A percentile compares a stretch with the other conserved stretches of the same genome.
Evolutionary conservation across 768 basidiomycete genomes (phyloP).

Genomic region (Leccinellum rugosiceps): DNA sequence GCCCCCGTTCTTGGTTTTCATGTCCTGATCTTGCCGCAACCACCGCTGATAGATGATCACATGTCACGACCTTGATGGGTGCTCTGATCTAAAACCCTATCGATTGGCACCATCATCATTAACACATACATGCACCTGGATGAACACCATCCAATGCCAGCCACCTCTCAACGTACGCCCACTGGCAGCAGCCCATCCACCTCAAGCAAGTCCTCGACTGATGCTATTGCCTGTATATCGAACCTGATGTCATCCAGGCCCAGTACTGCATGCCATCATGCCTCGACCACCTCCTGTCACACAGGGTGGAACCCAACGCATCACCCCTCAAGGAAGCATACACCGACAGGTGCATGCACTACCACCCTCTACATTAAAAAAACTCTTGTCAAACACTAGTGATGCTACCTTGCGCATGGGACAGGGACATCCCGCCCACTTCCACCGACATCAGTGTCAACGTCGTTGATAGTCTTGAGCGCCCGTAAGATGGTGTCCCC

Average conservation of each 20-base stretch:
- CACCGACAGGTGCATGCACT: constrained; percentile 57
- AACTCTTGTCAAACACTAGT: constrained; percentile 87
- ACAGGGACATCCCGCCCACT: background rate
- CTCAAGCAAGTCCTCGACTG: constrained; percentile 52
- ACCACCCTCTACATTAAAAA: constrained; percentile 49
- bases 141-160: constrained; percentile 63
- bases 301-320: constrained; percentile 84
- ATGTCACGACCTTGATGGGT: constrained; percentile 33
- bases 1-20: constrained; percentile 84
- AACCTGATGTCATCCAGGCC: constrained; percentile 19
- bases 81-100: constrained; percentile 35
- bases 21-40: constrained; percentile 82
- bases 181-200: constrained; percentile 65
- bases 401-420: constrained; percentile 38
- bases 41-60: constrained; percentile 83
- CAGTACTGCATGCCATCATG: constrained; percentile 42
- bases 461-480: constrained; percentile 43
- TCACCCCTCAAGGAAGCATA: constrained; percentile 96
- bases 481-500: constrained; percentile 50
- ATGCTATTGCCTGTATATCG: constrained; percentile 35
- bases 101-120: constrained; percentile 3
- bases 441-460: background rate
- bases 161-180: constrained; percentile 67
- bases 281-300: constrained; percentile 44
- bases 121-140: constrained; percentile 54